Evolutionary conservation across 352 stramenopile genomes (phyloP).

Genomic region (Globisporangium lucens): DNA sequence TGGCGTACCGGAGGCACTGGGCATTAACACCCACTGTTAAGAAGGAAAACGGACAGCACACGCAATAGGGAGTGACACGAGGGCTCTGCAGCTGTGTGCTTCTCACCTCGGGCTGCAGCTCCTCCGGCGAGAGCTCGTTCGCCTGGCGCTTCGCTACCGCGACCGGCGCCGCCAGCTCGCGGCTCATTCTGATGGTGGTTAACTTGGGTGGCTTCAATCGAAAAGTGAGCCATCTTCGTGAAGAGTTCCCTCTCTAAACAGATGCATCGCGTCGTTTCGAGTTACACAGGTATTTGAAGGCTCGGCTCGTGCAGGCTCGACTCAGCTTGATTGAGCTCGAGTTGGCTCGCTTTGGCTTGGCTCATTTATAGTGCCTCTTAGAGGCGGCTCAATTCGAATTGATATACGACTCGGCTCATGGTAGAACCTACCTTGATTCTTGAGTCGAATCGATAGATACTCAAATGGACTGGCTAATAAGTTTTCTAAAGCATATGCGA

Average conservation of each 20-base stretch:
- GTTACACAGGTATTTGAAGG: not conserved
- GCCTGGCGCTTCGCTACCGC: constrained; percentile 37
- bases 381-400: not conserved
- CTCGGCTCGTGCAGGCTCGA: not conserved
- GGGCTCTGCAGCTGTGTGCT: not conserved
- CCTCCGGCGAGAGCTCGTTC: constrained; percentile 46
- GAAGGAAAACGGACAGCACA: not conserved
- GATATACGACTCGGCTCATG: not conserved
- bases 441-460: not conserved
- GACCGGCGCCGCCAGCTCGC: constrained; percentile 2
- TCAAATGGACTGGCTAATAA: not conserved
- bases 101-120: constrained; percentile 57
- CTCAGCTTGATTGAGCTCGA: not conserved
- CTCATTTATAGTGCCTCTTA: not conserved
- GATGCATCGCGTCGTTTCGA: constrained; percentile 13
- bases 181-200: not conserved
- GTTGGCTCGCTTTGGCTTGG: not conserved
- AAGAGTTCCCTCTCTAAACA: constrained; percentile 13
- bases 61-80: not conserved
- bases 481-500: not conserved
- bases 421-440: not conserved
- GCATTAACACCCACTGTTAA: not conserved
- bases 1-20: constrained; percentile 53
- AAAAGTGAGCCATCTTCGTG: not conserved
- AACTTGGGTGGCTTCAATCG: not conserved